These are phyloP conservation scores for Claviceps sp. DNA, from an alignment of 2,329 filamentous ascomycete species.

Conservation along the genomic window DNA sequence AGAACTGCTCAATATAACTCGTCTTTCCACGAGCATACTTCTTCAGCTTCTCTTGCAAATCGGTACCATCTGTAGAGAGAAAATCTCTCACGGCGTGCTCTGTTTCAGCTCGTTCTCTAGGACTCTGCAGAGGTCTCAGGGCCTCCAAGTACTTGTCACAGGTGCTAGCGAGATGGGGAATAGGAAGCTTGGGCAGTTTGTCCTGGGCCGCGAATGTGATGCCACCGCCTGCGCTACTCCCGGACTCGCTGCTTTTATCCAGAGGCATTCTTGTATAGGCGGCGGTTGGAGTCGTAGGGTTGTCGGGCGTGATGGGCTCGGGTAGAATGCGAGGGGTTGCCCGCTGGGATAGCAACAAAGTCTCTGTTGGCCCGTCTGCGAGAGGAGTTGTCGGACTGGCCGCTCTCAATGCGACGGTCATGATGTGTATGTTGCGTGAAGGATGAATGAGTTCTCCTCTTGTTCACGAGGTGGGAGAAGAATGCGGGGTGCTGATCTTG, in stretches of 20 bases:
- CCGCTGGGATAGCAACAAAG: conserved; percentile 14
- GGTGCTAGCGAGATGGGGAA: conserved; percentile 71
- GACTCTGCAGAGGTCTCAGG: conserved; percentile 66
- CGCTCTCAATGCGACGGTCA: conserved; percentile 24
- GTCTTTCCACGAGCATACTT: conserved; percentile 81
- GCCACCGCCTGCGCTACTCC: conserved; percentile 42
- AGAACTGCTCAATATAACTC: conserved; percentile 98
- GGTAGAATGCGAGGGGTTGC: conserved; percentile 27
- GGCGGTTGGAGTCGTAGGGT: conserved; percentile 13
- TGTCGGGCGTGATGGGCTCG: conserved; percentile 13
- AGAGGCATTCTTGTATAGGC: conserved; percentile 35
- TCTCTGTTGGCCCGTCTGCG: conserved; percentile 50
- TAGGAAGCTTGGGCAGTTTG: conserved; percentile 78
- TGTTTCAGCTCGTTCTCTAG: conserved; percentile 73
- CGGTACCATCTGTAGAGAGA: conserved; percentile 63
- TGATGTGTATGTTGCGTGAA: conserved; percentile 17
- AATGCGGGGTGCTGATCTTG: conserved; percentile 60
- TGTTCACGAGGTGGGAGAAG: conserved; percentile 23
- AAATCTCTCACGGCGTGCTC: conserved; percentile 72
- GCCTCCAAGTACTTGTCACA: conserved; percentile 68
- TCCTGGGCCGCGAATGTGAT: conserved; percentile 87
- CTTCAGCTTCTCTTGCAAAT: conserved; percentile 78
- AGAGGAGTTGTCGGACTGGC: conserved; percentile 56
- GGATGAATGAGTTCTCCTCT: neutral
- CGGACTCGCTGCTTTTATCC: conserved; percentile 12